Percentiles rank a stretch among this genome's conserved stretches.
These are phyloP conservation scores for Lodderomyces margitis DNA, from an alignment of 1,139 yeast species.

Conservation along the genomic window DNA sequence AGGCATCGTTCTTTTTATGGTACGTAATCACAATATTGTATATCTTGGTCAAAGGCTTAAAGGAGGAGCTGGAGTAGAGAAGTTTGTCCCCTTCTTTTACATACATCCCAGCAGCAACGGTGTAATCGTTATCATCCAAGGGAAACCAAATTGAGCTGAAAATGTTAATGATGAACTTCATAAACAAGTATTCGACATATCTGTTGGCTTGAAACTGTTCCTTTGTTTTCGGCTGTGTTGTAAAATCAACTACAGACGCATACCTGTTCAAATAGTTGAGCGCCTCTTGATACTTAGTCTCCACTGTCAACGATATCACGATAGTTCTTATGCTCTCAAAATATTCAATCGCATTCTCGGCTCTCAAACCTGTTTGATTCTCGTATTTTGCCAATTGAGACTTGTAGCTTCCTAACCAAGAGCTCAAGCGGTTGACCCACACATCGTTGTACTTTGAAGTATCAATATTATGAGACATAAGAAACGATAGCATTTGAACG, in stretches of 20 bases:
- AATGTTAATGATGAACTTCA: constrained; percentile 22
- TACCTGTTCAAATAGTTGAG: constrained; percentile 19
- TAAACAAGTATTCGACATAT: constrained; percentile 27
- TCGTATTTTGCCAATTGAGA: constrained; percentile 4
- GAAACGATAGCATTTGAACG: constrained; percentile 13
- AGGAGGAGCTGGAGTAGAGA: constrained; percentile 12
- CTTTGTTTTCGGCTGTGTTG: constrained; percentile 23
- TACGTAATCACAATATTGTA: constrained; percentile 22
- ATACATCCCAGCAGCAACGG: constrained; percentile 4
- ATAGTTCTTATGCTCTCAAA: constrained; percentile 13
- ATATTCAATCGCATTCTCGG: constrained; percentile 6
- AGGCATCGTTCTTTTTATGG: constrained; percentile 22
- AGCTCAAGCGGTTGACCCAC: constrained; percentile 8
- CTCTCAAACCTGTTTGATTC: constrained; percentile 4
- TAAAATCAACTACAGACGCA: constrained; percentile 22
- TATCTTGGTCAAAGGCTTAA: constrained; percentile 20
- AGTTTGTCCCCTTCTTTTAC: constrained; percentile 10
- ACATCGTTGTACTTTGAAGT: not conserved
- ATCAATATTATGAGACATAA: constrained; percentile 8
- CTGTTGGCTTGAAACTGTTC: constrained; percentile 21
- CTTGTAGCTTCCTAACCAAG: not conserved
- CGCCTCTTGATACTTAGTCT: constrained; percentile 23
- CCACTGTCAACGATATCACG: constrained; percentile 15
- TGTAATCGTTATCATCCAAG: constrained; percentile 10
- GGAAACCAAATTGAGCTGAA: constrained; percentile 25